Conservation (phyloP, 441 rosid species). For the Pelargonium citronellum region DNA sequence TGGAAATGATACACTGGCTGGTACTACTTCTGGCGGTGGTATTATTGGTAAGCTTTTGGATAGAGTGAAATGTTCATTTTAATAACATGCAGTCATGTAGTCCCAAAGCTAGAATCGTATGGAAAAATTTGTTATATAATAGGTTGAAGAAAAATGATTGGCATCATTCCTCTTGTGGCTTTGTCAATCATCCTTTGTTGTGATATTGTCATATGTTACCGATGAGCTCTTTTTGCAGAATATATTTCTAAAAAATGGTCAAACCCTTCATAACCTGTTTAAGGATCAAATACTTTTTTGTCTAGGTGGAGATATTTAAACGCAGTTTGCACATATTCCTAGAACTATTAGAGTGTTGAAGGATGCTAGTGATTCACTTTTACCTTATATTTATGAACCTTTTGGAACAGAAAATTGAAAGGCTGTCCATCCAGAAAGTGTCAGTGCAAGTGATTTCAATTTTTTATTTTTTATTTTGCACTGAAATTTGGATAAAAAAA, state of each 20-base stretch:
- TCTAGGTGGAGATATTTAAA: background rate
- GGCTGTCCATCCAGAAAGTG: background rate
- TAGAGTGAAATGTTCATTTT: constrained; percentile 10
- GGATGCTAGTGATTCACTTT: background rate
- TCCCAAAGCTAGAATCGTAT: background rate
- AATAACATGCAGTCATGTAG: background rate
- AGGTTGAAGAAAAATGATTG: constrained; percentile 5
- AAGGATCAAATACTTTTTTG: background rate
- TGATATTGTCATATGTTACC: background rate
- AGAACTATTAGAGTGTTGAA: background rate
- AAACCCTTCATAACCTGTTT: background rate
- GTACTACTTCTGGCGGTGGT: constrained; percentile 86
- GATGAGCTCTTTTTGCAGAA: background rate
- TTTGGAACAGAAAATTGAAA: background rate
- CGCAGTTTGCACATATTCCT: background rate
- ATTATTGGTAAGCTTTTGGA: constrained; percentile 56
- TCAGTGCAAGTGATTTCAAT: background rate
- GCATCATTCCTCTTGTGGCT: background rate
- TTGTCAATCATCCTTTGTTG: background rate
- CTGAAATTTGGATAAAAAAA: background rate
- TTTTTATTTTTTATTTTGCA: background rate
- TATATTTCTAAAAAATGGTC: background rate
- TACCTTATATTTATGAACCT: background rate
- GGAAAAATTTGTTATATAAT: background rate
- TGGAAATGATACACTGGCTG: constrained; percentile 61